phyloP scores from a whole-genome alignment of 768 basidiomycete species.

The Phaffia australis region DNA sequence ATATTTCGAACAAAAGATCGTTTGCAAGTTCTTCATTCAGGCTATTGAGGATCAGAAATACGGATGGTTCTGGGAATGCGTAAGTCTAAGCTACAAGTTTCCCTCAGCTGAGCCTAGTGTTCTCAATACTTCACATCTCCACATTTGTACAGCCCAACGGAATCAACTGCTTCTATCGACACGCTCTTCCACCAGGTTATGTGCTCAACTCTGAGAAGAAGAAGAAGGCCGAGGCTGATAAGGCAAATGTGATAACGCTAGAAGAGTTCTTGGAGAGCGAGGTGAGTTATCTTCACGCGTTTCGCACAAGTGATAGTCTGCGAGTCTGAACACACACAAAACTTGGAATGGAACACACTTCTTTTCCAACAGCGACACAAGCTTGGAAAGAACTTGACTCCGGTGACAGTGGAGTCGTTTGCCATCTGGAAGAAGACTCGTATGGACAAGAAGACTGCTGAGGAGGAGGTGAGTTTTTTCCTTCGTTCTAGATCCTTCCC shows the following conservation, averaged over 20 bases:
- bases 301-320: neutral
- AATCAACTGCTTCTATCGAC: slow-evolving; percentile 80
- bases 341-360: too few relatives aligned
- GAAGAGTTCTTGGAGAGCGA: slow-evolving; percentile 98
- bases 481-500: too few relatives aligned
- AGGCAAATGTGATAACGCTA: slow-evolving; percentile 74
- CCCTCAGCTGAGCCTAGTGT: neutral
- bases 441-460: slow-evolving; percentile 88
- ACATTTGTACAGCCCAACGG: slow-evolving; percentile 28
- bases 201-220: slow-evolving; percentile 89
- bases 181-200: slow-evolving; percentile 91
- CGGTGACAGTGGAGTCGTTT: slow-evolving; percentile 83
- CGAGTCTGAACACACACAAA: slow-evolving; percentile 8
- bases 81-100: slow-evolving; percentile 26
- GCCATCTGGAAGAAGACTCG: slow-evolving; percentile 90
- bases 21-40: slow-evolving; percentile 94
- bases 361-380: slow-evolving; percentile 65
- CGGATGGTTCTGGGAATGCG: slow-evolving; percentile 43
- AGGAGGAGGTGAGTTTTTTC: slow-evolving; percentile 51
- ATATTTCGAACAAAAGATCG: slow-evolving; percentile 51
- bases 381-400: slow-evolving; percentile 77
- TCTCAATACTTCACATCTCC: neutral
- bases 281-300: slow-evolving; percentile 43
- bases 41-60: slow-evolving; percentile 86
- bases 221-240: slow-evolving; percentile 71